Conservation (phyloP, 306 rosid genomes). For the Delonix regia region DNA sequence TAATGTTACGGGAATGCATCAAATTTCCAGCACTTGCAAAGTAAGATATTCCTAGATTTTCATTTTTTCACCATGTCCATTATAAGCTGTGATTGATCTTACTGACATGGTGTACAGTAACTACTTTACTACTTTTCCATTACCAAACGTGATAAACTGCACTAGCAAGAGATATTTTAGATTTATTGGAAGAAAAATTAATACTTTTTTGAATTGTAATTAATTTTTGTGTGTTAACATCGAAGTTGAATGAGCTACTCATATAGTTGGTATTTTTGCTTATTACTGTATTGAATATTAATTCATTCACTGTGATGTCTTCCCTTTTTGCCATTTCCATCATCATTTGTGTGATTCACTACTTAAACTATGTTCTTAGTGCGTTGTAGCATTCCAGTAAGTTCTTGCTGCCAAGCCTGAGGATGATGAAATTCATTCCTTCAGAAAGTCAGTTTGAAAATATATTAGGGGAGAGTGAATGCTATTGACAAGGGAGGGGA, state of each 20-base stretch:
- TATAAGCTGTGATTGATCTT: slow-evolving; percentile 23
- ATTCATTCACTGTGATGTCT: not conserved
- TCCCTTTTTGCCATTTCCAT: not conserved
- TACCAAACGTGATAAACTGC: not conserved
- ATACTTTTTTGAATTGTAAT: not conserved
- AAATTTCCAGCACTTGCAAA: slow-evolving; percentile 81
- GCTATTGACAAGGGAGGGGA: not conserved
- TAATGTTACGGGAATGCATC: slow-evolving; percentile 95
- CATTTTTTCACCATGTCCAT: slow-evolving; percentile 15
- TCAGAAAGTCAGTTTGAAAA: not conserved
- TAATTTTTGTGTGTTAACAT: not conserved
- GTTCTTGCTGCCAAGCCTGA: slow-evolving; percentile 1
- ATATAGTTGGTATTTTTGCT: slow-evolving; percentile 7
- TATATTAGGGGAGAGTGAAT: not conserved
- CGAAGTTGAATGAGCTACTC: slow-evolving; percentile 5
- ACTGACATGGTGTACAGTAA: slow-evolving; percentile 24
- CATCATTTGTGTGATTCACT: slow-evolving; percentile 20
- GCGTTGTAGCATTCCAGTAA: slow-evolving; percentile 11
- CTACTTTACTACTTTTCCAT: slow-evolving; percentile 24
- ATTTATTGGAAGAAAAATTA: not conserved
- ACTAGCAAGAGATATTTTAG: not conserved
- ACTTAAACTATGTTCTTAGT: slow-evolving; percentile 17
- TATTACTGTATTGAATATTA: not conserved
- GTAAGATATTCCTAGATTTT: slow-evolving; percentile 55
- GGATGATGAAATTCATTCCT: slow-evolving; percentile 24